These are phyloP conservation scores for Trichosanthes truncata DNA, from an alignment of 306 rosid species.

Conservation along the genomic window DNA sequence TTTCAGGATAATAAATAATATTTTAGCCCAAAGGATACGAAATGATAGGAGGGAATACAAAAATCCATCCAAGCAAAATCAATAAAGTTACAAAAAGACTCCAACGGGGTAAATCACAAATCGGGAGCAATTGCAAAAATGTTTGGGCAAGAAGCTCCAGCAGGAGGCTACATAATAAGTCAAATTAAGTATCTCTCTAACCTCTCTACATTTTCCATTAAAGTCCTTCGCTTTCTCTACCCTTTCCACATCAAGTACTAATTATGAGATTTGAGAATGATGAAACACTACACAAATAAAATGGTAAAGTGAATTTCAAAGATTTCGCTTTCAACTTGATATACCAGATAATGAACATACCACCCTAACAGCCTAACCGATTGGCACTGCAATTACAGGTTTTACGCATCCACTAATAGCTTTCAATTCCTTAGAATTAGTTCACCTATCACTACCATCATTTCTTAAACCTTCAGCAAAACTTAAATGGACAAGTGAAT, in stretches of 20 bases:
- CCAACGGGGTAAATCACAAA: background rate
- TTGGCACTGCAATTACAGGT: background rate
- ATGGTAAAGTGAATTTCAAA: background rate
- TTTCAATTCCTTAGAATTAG: background rate
- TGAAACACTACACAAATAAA: background rate
- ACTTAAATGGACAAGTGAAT: conserved; percentile 2
- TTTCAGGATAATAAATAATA: background rate
- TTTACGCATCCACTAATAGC: background rate
- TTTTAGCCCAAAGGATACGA: background rate
- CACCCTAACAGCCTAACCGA: background rate
- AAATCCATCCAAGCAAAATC: background rate
- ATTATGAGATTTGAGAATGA: background rate
- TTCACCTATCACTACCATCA: background rate
- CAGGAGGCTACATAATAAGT: background rate
- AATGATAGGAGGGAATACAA: background rate
- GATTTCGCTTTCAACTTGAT: background rate
- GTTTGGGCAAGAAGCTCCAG: background rate
- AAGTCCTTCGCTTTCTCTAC: background rate
- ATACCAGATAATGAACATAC: background rate
- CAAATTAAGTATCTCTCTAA: background rate
- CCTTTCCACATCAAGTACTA: background rate
- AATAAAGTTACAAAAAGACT: background rate
- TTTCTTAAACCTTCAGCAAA: background rate
- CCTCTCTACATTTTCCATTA: background rate
- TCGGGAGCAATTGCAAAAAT: background rate